Percentiles rank a stretch among this genome's conserved stretches.
These are phyloP conservation scores for Podospora pseudopauciseta DNA, from an alignment of 495 filamentous ascomycete genomes.

Conservation along the genomic window DNA sequence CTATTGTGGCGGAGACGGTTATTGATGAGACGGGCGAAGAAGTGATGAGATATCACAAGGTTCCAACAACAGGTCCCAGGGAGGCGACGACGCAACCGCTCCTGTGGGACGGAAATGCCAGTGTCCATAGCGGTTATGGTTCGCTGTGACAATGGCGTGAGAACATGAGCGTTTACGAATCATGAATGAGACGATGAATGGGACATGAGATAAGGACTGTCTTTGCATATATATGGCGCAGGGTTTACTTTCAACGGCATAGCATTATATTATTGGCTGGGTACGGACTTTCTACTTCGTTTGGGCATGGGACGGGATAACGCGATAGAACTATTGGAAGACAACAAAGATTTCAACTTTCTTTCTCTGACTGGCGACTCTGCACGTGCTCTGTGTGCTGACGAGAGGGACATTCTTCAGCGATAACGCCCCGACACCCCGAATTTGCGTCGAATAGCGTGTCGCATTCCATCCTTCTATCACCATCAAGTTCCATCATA, in stretches of 20 bases:
- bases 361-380: not conserved
- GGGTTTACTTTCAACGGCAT: not conserved
- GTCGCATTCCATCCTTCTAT: not conserved
- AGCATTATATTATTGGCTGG: not conserved
- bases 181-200: not conserved
- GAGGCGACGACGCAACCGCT: not conserved
- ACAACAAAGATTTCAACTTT: not conserved
- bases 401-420: too few species aligned
- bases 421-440: too few species aligned
- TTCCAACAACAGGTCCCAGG: not conserved
- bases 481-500: not conserved
- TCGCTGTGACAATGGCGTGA: not conserved
- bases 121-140: not conserved
- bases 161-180: not conserved
- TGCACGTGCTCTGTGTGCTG: not conserved
- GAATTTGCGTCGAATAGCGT: not conserved
- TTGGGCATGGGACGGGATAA: not conserved
- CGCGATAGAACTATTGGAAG: not conserved
- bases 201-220: not conserved
- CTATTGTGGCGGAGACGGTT: conserved; percentile 37
- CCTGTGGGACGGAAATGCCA: not conserved
- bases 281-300: not conserved
- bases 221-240: not conserved
- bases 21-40: conserved; percentile 42
- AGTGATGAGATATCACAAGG: conserved; percentile 39